These are phyloP conservation scores for Ceratobasidium sp. DNA, from an alignment of 1,284 basidiomycete genomes.

Conservation along the genomic window DNA sequence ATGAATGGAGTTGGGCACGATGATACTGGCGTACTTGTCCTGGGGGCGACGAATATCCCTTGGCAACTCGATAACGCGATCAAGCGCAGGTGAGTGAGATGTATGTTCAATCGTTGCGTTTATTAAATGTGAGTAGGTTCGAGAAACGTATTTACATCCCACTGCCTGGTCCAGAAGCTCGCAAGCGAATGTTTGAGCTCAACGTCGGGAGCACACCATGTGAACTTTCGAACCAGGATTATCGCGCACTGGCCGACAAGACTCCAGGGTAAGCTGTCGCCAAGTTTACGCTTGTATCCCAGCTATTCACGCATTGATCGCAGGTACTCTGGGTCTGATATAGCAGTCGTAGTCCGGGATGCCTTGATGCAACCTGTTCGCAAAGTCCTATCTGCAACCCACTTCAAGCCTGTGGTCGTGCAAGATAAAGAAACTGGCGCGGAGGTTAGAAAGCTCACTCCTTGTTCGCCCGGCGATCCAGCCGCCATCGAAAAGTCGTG, in stretches of 20 bases:
- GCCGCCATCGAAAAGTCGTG: conserved; percentile 91
- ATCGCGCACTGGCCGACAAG: conserved; percentile 81
- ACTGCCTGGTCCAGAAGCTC: conserved; percentile 93
- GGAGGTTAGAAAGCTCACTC: conserved; percentile 77
- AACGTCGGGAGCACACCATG: conserved; percentile 96
- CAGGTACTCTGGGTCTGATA: conserved; percentile 94
- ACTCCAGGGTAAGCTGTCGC: conserved; percentile 82
- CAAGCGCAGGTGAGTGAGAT: conserved; percentile 81
- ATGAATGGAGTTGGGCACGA: conserved; percentile 99
- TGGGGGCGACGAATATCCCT: conserved; percentile 99
- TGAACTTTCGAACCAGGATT: conserved; percentile 83
- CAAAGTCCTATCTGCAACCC: conserved; percentile 95
- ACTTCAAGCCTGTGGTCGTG: conserved; percentile 81
- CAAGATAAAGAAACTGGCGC: conserved; percentile 60
- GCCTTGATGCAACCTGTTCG: conserved; percentile 99
- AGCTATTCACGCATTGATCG: conserved; percentile 6
- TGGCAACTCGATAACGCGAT: conserved; percentile 98
- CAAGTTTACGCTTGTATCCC: conserved; percentile 12
- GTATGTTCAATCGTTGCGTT: not conserved
- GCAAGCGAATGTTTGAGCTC: conserved; percentile 95
- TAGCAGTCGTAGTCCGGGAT: conserved; percentile 94
- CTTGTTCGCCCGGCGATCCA: conserved; percentile 94
- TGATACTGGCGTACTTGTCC: conserved; percentile 95
- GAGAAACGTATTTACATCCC: conserved; percentile 99
- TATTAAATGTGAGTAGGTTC: conserved; percentile 67